A percentile compares a stretch with the other conserved stretches of the same genome.
Evolutionary conservation across 2,329 filamentous ascomycete species (phyloP).

Genomic region (Trichoderma sp.): DNA sequence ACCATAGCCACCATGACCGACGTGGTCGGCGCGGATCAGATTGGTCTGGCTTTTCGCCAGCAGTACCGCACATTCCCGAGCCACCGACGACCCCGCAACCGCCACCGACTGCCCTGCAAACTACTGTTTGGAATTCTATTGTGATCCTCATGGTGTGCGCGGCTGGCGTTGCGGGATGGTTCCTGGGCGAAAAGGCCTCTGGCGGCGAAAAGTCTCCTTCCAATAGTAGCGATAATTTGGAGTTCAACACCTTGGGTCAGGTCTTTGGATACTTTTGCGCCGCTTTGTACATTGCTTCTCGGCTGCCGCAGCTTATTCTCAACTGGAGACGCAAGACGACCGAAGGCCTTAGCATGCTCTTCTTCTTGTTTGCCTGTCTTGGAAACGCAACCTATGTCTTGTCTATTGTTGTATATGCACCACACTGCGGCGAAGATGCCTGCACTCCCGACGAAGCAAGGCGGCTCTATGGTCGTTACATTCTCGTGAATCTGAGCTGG

Average conservation of each 20-base stretch:
- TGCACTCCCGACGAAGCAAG: slow-evolving; percentile 70
- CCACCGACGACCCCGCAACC: slow-evolving; percentile 50
- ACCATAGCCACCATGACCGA: slow-evolving; percentile 51
- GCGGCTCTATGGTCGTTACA: slow-evolving; percentile 75
- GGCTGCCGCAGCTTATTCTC: slow-evolving; percentile 85
- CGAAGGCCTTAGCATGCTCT: slow-evolving; percentile 89
- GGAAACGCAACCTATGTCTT: slow-evolving; percentile 94
- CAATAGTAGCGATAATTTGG: slow-evolving; percentile 53
- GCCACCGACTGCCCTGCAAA: slow-evolving; percentile 58
- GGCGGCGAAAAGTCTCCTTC: slow-evolving; percentile 46
- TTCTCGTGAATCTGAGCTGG: slow-evolving; percentile 91
- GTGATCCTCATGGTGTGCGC: slow-evolving; percentile 80
- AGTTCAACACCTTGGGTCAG: slow-evolving; percentile 79
- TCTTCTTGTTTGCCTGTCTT: slow-evolving; percentile 95
- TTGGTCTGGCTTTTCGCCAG: slow-evolving; percentile 74
- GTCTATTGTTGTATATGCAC: slow-evolving; percentile 88
- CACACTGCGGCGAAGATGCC: slow-evolving; percentile 59
- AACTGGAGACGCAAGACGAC: slow-evolving; percentile 93
- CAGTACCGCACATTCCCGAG: slow-evolving; percentile 70
- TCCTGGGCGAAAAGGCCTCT: slow-evolving; percentile 55
- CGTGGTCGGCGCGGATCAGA: slow-evolving; percentile 56
- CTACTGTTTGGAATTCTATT: slow-evolving; percentile 71
- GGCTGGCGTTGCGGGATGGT: slow-evolving; percentile 86
- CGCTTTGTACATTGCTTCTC: slow-evolving; percentile 82
- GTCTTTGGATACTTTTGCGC: slow-evolving; percentile 94